Conservation (phyloP, 192 early-diverging fungal genomes). For the Helicostylum pulchrum region DNA sequence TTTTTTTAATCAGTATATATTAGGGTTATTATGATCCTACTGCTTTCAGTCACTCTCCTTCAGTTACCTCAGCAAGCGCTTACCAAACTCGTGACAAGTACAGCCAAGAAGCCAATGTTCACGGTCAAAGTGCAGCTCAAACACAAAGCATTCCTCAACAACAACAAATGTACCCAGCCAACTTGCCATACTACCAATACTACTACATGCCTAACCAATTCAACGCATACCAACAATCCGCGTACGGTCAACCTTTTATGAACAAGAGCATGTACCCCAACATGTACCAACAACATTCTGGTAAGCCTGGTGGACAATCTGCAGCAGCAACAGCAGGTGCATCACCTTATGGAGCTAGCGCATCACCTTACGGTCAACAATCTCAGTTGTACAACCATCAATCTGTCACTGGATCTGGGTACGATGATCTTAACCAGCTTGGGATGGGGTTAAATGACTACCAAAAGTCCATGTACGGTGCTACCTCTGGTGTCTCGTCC, state of each 20-base stretch:
- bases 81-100: constrained; percentile 57
- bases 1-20: not conserved
- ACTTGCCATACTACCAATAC: constrained; percentile 77
- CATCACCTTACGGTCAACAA: constrained; percentile 38
- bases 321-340: constrained; percentile 32
- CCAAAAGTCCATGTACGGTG: constrained; percentile 41
- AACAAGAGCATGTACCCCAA: constrained; percentile 85
- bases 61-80: constrained; percentile 47
- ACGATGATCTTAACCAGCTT: constrained; percentile 43
- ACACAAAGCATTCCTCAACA: constrained; percentile 40
- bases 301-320: constrained; percentile 34
- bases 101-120: constrained; percentile 40
- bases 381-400: constrained; percentile 33
- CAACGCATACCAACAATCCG: constrained; percentile 76
- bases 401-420: constrained; percentile 24
- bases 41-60: constrained; percentile 56
- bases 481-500: not conserved
- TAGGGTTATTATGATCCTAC: constrained; percentile 46
- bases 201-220: constrained; percentile 84
- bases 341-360: constrained; percentile 37
- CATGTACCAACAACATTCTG: constrained; percentile 60
- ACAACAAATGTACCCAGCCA: constrained; percentile 53
- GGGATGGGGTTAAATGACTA: constrained; percentile 35
- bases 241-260: constrained; percentile 87
- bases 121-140: constrained; percentile 35